Evolutionary conservation across 768 basidiomycete genomes (phyloP), one percentile per base, ranked within the genome.

Genomic region (Tylopilus balloui): DNA sequence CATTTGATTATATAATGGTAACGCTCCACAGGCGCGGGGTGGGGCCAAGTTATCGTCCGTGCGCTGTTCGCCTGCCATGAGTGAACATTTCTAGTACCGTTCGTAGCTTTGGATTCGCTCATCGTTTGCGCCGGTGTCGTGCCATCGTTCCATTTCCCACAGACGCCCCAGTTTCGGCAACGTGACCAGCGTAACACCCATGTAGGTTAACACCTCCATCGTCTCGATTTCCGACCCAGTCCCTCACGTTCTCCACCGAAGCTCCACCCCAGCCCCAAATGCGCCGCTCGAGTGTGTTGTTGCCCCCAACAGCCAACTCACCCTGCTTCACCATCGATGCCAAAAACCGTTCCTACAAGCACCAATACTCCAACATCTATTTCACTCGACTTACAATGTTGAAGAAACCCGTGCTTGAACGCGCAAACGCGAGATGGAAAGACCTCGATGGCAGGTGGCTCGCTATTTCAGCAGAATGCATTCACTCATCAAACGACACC

Each of bases 281-380:
- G 20, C 69, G 73, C 27, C 49, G 37, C 49, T 10, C 58, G 59
- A 71, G 68, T 14, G 54, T 55, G 4, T 35, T 69, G 15, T 41
- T 73, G 7, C 56, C 69, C 6, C 57, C 66, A 27, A 48, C 70
- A 3, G 35, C 47, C 37, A 58, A 42, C 34, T 62, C 64, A 23
- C 69, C 70, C 3, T 74, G 71, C 28, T 80, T 79, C 66, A 38
- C 64, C n/a, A 68, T 80, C 47, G 68, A 69, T 37, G 47, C 62
- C 12, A 61, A 60, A n/a, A 72, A 76, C 59, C 73, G 71, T 52
- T 78, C 78, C 11, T 86, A 83, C 68, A 78, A 69, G 56, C 77
- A 84, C 57, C 84, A 87, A 58, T 87, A 84, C 65, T 78, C 86
- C 1, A 86, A 84, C 59, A 78, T 87, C 31, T 87, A 87, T 68